phyloP scores from a whole-genome alignment of 306 rosid species.

The Quercus cerris region DNA sequence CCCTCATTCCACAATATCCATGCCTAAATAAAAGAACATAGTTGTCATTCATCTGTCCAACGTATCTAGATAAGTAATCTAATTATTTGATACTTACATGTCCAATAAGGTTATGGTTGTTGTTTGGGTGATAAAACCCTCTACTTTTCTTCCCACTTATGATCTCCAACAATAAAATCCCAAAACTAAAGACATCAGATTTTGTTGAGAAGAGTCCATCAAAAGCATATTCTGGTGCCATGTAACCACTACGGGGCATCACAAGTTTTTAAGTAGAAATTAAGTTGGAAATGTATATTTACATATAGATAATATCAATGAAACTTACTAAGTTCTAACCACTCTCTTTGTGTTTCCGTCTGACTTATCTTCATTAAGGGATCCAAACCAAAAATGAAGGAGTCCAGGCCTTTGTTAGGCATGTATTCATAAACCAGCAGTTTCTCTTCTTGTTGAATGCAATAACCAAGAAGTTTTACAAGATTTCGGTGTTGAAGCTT shows the following conservation, averaged over 20 bases:
- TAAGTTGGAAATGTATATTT: not conserved
- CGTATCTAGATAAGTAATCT: too few species aligned
- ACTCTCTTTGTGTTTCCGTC: slow-evolving; percentile 44
- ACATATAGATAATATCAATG: not conserved
- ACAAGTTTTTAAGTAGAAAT: not conserved
- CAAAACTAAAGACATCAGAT: slow-evolving; percentile 58
- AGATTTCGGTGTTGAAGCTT: slow-evolving; percentile 75
- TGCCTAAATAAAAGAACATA: not conserved
- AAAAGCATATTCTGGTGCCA: slow-evolving; percentile 55
- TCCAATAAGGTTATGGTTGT: slow-evolving; percentile 42
- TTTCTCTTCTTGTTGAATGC: slow-evolving; percentile 48
- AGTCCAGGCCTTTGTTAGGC: slow-evolving; percentile 64
- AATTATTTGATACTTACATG: slow-evolving; percentile 32
- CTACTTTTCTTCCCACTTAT: slow-evolving; percentile 42
- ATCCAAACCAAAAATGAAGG: slow-evolving; percentile 54
- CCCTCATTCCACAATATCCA: slow-evolving; percentile 29
- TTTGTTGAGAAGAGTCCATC: slow-evolving; percentile 52
- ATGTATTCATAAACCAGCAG: slow-evolving; percentile 58
- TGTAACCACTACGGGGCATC: slow-evolving; percentile 45
- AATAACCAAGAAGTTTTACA: slow-evolving; percentile 60
- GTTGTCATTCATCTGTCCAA: not conserved
- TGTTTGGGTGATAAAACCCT: slow-evolving; percentile 28
- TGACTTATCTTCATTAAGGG: slow-evolving; percentile 26
- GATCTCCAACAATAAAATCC: slow-evolving; percentile 48
- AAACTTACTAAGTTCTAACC: slow-evolving; percentile 55